Conservation (phyloP, 306 rosid species). For the Betula pendula region DNA sequence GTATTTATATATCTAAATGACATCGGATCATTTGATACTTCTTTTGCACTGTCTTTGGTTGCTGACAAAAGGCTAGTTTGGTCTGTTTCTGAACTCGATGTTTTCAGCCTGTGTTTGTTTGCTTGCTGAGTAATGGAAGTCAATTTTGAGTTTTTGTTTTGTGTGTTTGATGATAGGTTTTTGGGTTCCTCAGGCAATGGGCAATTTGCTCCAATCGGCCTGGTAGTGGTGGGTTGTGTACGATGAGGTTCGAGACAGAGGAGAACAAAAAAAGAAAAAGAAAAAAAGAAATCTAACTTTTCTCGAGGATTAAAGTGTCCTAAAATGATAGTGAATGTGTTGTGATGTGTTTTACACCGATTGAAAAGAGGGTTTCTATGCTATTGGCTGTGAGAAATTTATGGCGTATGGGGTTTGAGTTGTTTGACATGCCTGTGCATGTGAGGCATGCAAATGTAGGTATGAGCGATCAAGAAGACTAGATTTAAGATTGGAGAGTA, state of each 20-base stretch:
- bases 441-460: background rate
- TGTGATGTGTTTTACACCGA: background rate
- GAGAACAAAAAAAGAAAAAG: background rate
- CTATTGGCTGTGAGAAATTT: background rate
- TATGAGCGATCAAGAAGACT: background rate
- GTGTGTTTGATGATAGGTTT: background rate
- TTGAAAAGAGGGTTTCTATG: background rate
- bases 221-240: background rate
- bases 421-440: background rate
- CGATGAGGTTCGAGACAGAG: background rate
- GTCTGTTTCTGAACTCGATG: background rate
- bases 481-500: background rate
- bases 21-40: background rate
- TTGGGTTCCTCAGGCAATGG: background rate
- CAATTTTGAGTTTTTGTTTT: background rate
- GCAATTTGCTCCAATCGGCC: background rate
- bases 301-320: background rate
- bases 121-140: background rate
- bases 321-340: background rate
- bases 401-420: background rate
- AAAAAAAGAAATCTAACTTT: background rate
- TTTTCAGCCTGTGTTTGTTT: background rate
- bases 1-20: conserved; percentile 23
- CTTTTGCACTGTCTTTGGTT: background rate
- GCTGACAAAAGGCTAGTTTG: background rate